These are phyloP conservation scores for Sphagnum magellanicum DNA, from an alignment of 228 moss, liverwort and hornwort species.

Conservation along the genomic window DNA sequence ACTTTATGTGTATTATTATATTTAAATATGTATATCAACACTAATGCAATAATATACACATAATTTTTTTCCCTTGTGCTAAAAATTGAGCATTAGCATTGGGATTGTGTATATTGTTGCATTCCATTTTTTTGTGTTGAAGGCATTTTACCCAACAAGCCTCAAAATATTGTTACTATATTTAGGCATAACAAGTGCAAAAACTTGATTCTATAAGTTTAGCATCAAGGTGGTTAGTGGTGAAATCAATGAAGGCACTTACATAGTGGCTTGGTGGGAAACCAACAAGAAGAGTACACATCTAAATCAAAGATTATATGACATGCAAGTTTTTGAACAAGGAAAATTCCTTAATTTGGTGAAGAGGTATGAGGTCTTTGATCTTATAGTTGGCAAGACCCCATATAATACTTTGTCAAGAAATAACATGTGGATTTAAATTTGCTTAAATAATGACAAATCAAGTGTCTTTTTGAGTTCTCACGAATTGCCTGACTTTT, in stretches of 20 bases:
- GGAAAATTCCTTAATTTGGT: slow-evolving; percentile 24
- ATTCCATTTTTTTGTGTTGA: too few relatives aligned
- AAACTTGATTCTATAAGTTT: slow-evolving; percentile 61
- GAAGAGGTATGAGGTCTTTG: slow-evolving; percentile 42
- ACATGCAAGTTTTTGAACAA: slow-evolving; percentile 36
- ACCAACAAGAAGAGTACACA: slow-evolving; percentile 24
- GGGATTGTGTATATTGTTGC: slow-evolving; percentile 74
- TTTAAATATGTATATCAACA: too few relatives aligned
- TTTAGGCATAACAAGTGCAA: slow-evolving; percentile 89
- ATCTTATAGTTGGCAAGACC: slow-evolving; percentile 76
- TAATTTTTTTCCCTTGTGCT: too few relatives aligned
- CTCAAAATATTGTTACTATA: slow-evolving; percentile 84
- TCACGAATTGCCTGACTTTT: slow-evolving; percentile 49
- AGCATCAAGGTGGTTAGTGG: slow-evolving; percentile 62
- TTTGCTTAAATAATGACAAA: slow-evolving; percentile 43
- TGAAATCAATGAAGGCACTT: slow-evolving; percentile 41
- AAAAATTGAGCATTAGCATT: too few relatives aligned
- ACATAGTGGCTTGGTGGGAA: slow-evolving; percentile 58
- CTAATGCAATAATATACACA: too few relatives aligned
- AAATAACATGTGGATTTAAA: slow-evolving; percentile 33
- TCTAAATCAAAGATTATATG: slow-evolving; percentile 27
- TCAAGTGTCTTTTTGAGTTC: slow-evolving; percentile 67
- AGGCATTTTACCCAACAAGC: slow-evolving; percentile 44
- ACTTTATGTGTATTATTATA: too few relatives aligned
- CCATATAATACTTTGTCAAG: slow-evolving; percentile 66